Evolutionary conservation across 1,139 yeast species (phyloP).

Genomic region (Yamadazyma spencermartinsiae): DNA sequence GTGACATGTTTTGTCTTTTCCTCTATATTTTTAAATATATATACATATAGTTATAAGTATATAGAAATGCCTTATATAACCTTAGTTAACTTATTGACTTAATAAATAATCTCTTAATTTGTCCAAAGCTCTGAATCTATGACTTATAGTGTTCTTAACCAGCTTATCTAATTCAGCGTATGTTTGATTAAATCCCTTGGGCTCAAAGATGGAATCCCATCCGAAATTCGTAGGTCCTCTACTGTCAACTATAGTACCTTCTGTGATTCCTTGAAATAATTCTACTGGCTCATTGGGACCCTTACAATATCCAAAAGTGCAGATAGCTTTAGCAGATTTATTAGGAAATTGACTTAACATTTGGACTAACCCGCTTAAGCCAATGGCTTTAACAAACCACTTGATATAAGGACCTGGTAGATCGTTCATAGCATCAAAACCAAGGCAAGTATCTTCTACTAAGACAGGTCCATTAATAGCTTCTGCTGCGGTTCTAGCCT

Average conservation of each 20-base stretch:
- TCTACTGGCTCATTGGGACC: constrained; percentile 73
- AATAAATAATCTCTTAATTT: constrained; percentile 62
- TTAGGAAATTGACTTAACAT: constrained; percentile 80
- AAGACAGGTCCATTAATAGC: constrained; percentile 69
- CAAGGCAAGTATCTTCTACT: constrained; percentile 93
- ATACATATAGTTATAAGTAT: constrained; percentile 1
- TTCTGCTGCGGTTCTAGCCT: constrained; percentile 76
- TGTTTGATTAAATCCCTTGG: constrained; percentile 67
- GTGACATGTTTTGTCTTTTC: constrained; percentile 3
- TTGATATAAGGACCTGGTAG: constrained; percentile 92
- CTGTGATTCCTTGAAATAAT: constrained; percentile 82
- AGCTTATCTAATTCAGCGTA: constrained; percentile 89
- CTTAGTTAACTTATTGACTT: constrained; percentile 15
- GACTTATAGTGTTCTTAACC: constrained; percentile 79
- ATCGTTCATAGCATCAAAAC: constrained; percentile 72
- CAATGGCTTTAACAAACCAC: constrained; percentile 80
- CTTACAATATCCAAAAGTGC: constrained; percentile 89
- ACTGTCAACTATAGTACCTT: constrained; percentile 75
- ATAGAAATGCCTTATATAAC: too few relatives aligned
- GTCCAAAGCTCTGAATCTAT: constrained; percentile 79
- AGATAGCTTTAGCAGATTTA: constrained; percentile 83
- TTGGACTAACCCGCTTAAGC: constrained; percentile 71
- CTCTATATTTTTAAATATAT: constrained; percentile 3
- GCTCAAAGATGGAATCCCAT: constrained; percentile 91
- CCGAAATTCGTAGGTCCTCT: constrained; percentile 86